Percentiles rank a stretch among this genome's conserved stretches.
Evolutionary conservation across 371 early-diverging fungal species (phyloP).

Genomic region (Mucor saturninus): DNA sequence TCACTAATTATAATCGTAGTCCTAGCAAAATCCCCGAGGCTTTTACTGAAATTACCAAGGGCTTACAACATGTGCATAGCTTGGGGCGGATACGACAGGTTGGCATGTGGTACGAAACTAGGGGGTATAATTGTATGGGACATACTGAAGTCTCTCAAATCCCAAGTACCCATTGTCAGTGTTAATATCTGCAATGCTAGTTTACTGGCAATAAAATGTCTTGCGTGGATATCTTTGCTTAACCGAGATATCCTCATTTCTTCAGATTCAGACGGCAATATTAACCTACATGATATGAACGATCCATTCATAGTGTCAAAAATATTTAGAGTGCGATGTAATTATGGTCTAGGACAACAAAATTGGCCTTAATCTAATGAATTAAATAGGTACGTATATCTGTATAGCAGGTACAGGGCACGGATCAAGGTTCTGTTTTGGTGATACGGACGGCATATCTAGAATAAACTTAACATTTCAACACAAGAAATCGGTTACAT

Average conservation of each 20-base stretch:
- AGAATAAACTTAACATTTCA: not conserved
- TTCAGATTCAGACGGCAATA: slow-evolving; percentile 8
- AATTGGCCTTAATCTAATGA: too few species aligned
- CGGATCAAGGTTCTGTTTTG: slow-evolving; percentile 10
- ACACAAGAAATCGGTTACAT: not conserved
- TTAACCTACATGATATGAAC: slow-evolving; percentile 15
- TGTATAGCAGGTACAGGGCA: slow-evolving; percentile 15
- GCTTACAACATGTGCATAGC: slow-evolving; percentile 16
- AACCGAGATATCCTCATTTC: slow-evolving; percentile 2
- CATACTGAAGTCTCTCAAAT: slow-evolving; percentile 25
- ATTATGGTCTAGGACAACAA: too few species aligned
- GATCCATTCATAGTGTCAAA: slow-evolving; percentile 17
- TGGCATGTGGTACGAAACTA: slow-evolving; percentile 36
- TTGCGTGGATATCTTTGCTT: slow-evolving; percentile 16
- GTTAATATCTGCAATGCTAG: slow-evolving; percentile 8
- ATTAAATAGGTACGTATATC: slow-evolving; percentile 9
- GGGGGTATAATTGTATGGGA: slow-evolving; percentile 39
- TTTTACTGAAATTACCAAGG: slow-evolving; percentile 18
- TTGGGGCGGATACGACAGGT: slow-evolving; percentile 31
- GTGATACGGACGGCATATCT: slow-evolving; percentile 2
- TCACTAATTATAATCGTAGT: slow-evolving; percentile 22
- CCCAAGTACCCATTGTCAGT: slow-evolving; percentile 1
- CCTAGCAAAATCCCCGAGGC: slow-evolving; percentile 21
- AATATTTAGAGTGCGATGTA: slow-evolving; percentile 16
- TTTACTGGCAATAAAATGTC: slow-evolving; percentile 2